Base-by-base conservation (phyloP, 2,329 filamentous ascomycete species). In the Boeremia lycopersici region DNA sequence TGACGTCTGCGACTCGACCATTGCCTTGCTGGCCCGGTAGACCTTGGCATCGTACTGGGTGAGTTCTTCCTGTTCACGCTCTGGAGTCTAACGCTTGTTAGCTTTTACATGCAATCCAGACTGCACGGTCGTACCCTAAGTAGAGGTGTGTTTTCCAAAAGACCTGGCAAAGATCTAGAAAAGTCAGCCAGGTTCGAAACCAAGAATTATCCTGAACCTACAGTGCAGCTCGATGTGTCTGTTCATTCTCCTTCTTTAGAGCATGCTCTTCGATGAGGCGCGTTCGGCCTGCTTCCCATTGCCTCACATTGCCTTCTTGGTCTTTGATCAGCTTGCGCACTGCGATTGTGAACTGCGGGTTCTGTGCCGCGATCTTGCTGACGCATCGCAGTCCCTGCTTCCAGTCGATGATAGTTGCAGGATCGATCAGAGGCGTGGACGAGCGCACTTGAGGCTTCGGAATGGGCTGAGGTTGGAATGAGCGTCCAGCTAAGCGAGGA, bases 31-130 rank as follows among this genome's bases (percentile, higher is more conserved):
- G 2, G 85, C 86, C 49, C 77, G 79, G 62, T 88, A 83, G 13
- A 89, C 83, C 65, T 89, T 89, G 47, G 74, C 72, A 60, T 89
- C 85, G 65, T 86, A 89, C 17, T 77, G 76, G 28, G 75, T 68
- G 7, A 89, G 72, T 68, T 89, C 86, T 42, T 78, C 76, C 30
- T 79, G 70, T 41, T 85, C 75, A 42, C 81, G 78, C 57, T 82
- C 74, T 7, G 72, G 70, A 26, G 77, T 79, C 75, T 81, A 25
- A 5, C 7, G 13, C 3, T 6, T 6, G 11, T 50, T 26, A 50
- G 47, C 33, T 29, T 35, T 13, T 38, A 13, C 13, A 15, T 3
- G 6, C 2, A 12, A 7, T 4, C 1, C 10, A 42, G 46, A 2
- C 5, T 7, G 26, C 1, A 26, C 11, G 9, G 17, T 11, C 59